phyloP scores from a whole-genome alignment of 23 red algal species.

The Chondrus crispus region DNA sequence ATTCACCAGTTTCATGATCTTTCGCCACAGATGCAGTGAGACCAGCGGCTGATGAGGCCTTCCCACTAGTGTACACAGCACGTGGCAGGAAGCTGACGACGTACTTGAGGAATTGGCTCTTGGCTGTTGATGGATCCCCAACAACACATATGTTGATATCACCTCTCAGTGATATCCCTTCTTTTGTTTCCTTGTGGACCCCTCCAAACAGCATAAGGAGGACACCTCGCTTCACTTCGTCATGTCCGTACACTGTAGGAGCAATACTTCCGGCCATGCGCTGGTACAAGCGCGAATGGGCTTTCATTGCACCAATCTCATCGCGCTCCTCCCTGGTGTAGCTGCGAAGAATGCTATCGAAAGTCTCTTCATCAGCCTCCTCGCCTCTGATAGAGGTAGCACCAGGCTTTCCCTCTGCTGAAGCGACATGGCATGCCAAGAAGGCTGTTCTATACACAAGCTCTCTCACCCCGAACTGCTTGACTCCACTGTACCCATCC shows the following conservation, averaged over 20 bases:
- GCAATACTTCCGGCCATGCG: conserved; percentile 75
- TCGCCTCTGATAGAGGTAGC: conserved; percentile 35
- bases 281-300: conserved; percentile 80
- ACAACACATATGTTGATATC: conserved; percentile 99
- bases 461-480: conserved; percentile 93
- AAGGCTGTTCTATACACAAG: conserved; percentile 94
- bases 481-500: conserved; percentile 82
- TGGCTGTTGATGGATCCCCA: conserved; percentile 92
- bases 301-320: conserved; percentile 83
- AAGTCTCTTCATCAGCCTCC: conserved; percentile 69
- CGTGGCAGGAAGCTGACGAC: conserved; percentile 87
- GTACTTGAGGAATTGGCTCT: conserved; percentile 99
- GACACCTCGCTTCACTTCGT: conserved; percentile 93
- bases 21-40: conserved; percentile 96
- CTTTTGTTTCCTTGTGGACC: conserved; percentile 89
- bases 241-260: conserved; percentile 93
- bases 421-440: conserved; percentile 84
- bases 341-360: conserved; percentile 73
- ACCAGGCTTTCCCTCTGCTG: conserved; percentile 31
- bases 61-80: conserved; percentile 93
- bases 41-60: conserved; percentile 97
- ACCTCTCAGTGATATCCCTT: conserved; percentile 92
- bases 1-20: conserved; percentile 94
- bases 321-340: conserved; percentile 84
- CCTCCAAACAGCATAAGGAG: conserved; percentile 99